phyloP scores from a whole-genome alignment of 2,329 filamentous ascomycete genomes.

The Neopestalotiopsis rosae region DNA sequence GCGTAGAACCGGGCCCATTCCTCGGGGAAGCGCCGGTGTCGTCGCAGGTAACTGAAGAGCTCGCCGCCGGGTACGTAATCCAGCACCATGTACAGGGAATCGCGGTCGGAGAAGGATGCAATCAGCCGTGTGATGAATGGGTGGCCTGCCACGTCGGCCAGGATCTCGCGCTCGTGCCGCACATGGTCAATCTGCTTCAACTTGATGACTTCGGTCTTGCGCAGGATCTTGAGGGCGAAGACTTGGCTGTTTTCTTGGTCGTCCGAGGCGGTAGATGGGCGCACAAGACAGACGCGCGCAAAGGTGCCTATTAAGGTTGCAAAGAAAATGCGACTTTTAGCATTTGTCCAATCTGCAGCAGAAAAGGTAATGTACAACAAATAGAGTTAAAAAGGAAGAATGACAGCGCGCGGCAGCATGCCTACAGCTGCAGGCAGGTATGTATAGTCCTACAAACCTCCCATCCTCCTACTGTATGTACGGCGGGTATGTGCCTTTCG shows the following conservation, averaged over 20 bases:
- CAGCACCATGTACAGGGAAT: slow-evolving; percentile 82
- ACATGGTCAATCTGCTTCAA: slow-evolving; percentile 89
- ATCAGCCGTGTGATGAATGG: slow-evolving; percentile 83
- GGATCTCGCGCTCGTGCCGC: slow-evolving; percentile 79
- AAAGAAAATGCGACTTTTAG: neutral
- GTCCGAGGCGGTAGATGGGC: slow-evolving; percentile 59
- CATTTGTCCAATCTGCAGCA: neutral
- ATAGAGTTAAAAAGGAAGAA: neutral
- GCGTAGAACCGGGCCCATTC: slow-evolving; percentile 80
- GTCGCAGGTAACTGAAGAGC: slow-evolving; percentile 82
- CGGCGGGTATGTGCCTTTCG: no score
- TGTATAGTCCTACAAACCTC: slow-evolving; percentile 2
- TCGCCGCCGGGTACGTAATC: slow-evolving; percentile 86
- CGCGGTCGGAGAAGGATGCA: slow-evolving; percentile 79
- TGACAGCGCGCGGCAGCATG: neutral
- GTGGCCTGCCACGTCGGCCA: slow-evolving; percentile 78
- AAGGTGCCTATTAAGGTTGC: slow-evolving; percentile 66
- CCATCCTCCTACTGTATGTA: no score
- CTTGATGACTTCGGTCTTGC: slow-evolving; percentile 74
- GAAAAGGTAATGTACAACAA: neutral
- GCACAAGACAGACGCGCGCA: slow-evolving; percentile 80
- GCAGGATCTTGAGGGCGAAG: slow-evolving; percentile 82
- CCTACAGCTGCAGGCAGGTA: neutral
- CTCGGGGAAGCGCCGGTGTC: slow-evolving; percentile 80
- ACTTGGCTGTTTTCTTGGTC: slow-evolving; percentile 66